Evolutionary conservation across 371 early-diverging fungal species (phyloP).

Genomic region (Rhizopus sp.): DNA sequence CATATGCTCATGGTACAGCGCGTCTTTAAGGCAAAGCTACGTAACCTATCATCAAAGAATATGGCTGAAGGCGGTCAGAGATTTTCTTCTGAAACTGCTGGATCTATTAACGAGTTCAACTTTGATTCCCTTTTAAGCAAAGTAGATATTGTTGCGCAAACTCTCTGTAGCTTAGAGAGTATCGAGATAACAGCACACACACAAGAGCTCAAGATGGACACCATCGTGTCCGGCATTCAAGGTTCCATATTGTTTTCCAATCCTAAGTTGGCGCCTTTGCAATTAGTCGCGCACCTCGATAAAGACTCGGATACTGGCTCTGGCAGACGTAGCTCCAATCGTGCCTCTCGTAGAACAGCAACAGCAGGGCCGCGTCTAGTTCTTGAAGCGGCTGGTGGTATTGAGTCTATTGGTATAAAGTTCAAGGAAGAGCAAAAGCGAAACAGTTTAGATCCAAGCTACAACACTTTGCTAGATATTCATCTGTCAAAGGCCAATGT

Average conservation of each 20-base stretch:
- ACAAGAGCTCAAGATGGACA: conserved; percentile 45
- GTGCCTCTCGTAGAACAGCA: conserved; percentile 26
- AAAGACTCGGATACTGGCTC: conserved; percentile 54
- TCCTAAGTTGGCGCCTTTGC: conserved; percentile 39
- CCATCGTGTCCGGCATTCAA: conserved; percentile 36
- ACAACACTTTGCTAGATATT: conserved; percentile 35
- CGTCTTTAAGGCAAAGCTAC: conserved; percentile 59
- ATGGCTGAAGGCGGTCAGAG: conserved; percentile 21
- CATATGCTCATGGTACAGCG: conserved; percentile 75
- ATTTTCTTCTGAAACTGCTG: conserved; percentile 2
- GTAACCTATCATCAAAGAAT: conserved; percentile 32
- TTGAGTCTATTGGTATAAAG: conserved; percentile 33
- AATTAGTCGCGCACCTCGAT: conserved; percentile 27
- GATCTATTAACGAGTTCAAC: conserved; percentile 16
- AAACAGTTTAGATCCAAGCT: background rate
- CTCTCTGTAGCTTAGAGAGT: conserved; percentile 33
- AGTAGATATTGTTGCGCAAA: conserved; percentile 48
- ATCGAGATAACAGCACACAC: conserved; percentile 50
- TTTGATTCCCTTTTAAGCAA: conserved; percentile 31
- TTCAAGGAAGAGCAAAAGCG: conserved; percentile 34
- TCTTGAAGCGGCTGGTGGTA: conserved; percentile 46
- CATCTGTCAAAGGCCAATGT: conserved; percentile 38
- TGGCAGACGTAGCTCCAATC: conserved; percentile 41
- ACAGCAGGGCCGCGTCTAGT: conserved; percentile 35
- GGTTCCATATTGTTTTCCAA: conserved; percentile 50